Percentiles rank a stretch among this genome's conserved stretches.
Conservation (phyloP, 1,284 basidiomycete genomes). For the Neolentinus lepideus region DNA sequence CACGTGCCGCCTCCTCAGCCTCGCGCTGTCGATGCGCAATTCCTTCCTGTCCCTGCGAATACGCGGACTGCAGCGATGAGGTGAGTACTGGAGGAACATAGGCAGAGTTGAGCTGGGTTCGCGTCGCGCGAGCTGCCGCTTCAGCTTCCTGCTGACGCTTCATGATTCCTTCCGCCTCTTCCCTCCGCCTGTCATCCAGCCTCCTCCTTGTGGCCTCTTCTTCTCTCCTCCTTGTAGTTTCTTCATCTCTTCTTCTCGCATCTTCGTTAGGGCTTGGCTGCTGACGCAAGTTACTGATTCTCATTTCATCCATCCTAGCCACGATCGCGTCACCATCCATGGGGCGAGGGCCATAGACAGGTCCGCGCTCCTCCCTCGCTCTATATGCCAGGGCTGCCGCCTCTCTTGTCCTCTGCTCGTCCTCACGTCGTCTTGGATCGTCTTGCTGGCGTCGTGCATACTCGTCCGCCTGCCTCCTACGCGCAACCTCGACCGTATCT, state of each 20-base stretch:
- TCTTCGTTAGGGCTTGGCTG: constrained; percentile 12
- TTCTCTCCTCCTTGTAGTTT: constrained; percentile 9
- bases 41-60: neutral
- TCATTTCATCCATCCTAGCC: neutral
- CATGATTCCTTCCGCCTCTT: constrained; percentile 40
- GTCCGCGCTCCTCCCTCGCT: neutral
- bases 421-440: neutral
- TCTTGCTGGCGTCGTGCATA: neutral
- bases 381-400: neutral
- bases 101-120: constrained; percentile 4
- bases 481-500: neutral
- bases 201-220: constrained; percentile 8
- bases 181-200: constrained; percentile 22
- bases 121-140: constrained; percentile 7
- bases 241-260: constrained; percentile 14
- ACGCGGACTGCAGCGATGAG: neutral
- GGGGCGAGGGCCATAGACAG: neutral
- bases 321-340: neutral
- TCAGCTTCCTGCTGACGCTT: constrained; percentile 35
- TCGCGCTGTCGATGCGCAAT: constrained; percentile 12
- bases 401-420: neutral
- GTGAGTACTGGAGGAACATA: constrained; percentile 8
- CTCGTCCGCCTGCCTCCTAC: neutral
- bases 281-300: neutral
- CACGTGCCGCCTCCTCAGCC: constrained; percentile 8